A percentile compares a stretch with the other conserved stretches of the same genome.
Evolutionary conservation across 768 basidiomycete genomes (phyloP).

Genomic region (Pholiota molesta): DNA sequence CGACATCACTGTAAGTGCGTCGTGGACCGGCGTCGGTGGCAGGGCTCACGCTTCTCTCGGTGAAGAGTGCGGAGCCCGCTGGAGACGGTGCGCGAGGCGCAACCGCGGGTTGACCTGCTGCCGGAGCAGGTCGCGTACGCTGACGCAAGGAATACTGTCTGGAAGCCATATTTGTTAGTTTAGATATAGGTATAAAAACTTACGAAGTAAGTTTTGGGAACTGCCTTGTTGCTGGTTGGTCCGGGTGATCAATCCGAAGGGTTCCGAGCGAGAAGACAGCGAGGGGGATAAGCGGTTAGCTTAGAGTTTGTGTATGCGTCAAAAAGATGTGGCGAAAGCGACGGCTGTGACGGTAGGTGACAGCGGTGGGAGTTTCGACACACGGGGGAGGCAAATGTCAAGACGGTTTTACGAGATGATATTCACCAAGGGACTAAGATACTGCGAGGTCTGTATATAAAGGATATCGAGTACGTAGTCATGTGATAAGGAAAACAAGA

Average conservation of each 20-base stretch:
- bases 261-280: conserved; percentile 4
- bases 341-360: neutral
- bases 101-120: too few species aligned
- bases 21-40: neutral
- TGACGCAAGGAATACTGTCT: neutral
- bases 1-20: neutral
- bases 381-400: neutral
- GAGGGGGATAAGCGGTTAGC: neutral
- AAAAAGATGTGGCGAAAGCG: conserved; percentile 14
- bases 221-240: conserved; percentile 5
- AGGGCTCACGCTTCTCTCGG: neutral
- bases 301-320: neutral
- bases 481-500: too few species aligned
- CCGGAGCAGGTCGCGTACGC: neutral
- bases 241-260: conserved; percentile 12
- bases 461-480: too few species aligned
- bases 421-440: conserved; percentile 3
- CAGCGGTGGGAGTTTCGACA: conserved; percentile 7
- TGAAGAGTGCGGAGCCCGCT: neutral
- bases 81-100: too few species aligned
- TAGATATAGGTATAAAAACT: too few species aligned
- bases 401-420: neutral
- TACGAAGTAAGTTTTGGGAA: neutral
- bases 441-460: too few species aligned
- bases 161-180: neutral